These are phyloP conservation scores for Mucor plumbeus DNA, from an alignment of 371 early-diverging fungal species.

Conservation along the genomic window DNA sequence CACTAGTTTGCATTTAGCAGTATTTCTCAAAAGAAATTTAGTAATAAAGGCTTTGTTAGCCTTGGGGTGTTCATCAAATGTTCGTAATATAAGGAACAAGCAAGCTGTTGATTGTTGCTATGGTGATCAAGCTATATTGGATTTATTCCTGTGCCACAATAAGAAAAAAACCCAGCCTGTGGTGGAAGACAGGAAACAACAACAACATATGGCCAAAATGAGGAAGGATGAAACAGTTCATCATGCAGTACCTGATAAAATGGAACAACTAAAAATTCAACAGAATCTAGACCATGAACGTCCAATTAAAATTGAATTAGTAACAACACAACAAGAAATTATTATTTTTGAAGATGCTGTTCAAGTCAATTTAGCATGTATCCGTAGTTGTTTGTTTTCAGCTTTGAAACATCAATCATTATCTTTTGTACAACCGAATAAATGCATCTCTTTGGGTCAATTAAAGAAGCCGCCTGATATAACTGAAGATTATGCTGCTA, in stretches of 20 bases:
- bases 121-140: constrained; percentile 40
- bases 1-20: constrained; percentile 72
- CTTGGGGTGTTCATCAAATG: constrained; percentile 61
- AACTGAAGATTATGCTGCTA: background rate
- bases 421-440: background rate
- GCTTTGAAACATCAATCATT: background rate
- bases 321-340: too few relatives aligned
- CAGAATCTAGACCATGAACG: background rate
- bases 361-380: background rate
- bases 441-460: constrained; percentile 6
- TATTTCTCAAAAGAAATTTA: constrained; percentile 70
- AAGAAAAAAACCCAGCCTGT: constrained; percentile 2
- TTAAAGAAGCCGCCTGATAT: constrained; percentile 32
- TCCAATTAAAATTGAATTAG: background rate
- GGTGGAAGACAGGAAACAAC: background rate
- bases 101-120: constrained; percentile 70
- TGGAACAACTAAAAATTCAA: background rate
- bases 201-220: background rate
- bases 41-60: constrained; percentile 66
- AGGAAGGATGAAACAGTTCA: constrained; percentile 2
- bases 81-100: constrained; percentile 63
- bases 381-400: background rate
- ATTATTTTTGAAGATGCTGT: background rate
- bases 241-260: background rate
- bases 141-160: constrained; percentile 6